Evolutionary conservation across 805 yeast genomes (phyloP), one percentile per base, ranked within the genome.

Genomic region (Myxozyma monticola): DNA sequence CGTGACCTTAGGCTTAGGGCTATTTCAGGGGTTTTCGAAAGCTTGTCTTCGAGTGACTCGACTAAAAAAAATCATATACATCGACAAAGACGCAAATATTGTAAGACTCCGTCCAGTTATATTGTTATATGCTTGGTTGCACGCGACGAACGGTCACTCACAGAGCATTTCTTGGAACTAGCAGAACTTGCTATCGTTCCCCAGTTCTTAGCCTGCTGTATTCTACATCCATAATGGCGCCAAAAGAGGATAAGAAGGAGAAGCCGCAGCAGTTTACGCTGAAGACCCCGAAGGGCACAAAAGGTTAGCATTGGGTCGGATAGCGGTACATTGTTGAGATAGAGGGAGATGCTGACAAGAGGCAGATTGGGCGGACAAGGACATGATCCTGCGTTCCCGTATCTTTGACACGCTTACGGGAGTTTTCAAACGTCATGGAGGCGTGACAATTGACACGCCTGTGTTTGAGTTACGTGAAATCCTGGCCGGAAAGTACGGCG

Each of bases 381-480:
- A 93, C 68, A 93, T 93, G 98, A 85, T 89, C 34, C 81, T 93
- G 60, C 82, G 99, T 70, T 91, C 87, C 62, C 93, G 86, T 34
- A 79, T 93, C 54, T 93, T 93, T 69, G 72, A 75, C 45, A 78
- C 88, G 8, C 71, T 93, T 54, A 79, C 90, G 14, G 63, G 72
- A 1, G 70, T 93, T 43, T 93, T 93, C 78, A 85, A 89, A 70
- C 84, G 89, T 62, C 99, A 93, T 70, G 99, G 99, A 56, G 99
- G 95, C 70, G 96, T 89, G 29, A 91, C 99, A 36, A 88, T 93
- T 59, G 99, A 93, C 68, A 93, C 99, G 1, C 99, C 99, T 5
- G 99, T 93, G 3, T 93, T 93, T 63, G 99, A 93, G 70, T 77
- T 91, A 60, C 81, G 96, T 62, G 99, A 93, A 69, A 93, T 93